Conservation (phyloP, 148 eudicot genomes). For the Linanthus parryae region DNA sequence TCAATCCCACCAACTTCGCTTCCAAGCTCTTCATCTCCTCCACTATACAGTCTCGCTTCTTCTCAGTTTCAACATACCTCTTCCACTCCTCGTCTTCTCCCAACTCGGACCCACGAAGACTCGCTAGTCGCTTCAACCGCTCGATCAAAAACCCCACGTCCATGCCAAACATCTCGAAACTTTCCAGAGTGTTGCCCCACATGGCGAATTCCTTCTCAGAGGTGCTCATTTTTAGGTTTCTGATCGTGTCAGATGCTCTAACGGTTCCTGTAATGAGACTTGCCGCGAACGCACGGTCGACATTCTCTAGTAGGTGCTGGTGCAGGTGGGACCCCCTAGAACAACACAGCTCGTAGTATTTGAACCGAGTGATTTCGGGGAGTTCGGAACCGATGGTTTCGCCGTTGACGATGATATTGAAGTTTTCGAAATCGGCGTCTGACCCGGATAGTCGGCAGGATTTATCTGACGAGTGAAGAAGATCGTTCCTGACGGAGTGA, state of each 20-base stretch:
- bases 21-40: conserved; percentile 7
- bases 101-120: not conserved
- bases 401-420: not conserved
- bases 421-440: not conserved
- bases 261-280: not conserved
- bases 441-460: too few species aligned
- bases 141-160: conserved; percentile 5
- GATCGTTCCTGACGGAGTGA: not conserved
- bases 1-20: not conserved
- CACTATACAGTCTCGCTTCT: not conserved
- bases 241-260: not conserved
- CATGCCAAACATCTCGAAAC: conserved; percentile 9
- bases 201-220: not conserved
- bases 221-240: not conserved
- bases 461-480: too few species aligned
- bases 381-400: not conserved
- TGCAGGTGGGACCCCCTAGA: not conserved
- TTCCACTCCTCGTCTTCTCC: not conserved
- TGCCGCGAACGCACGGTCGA: not conserved
- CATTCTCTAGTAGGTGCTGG: not conserved
- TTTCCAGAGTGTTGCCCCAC: conserved; percentile 3
- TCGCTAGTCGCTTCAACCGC: not conserved
- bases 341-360: not conserved
- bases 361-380: not conserved
- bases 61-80: not conserved